Conservation (phyloP, 2,329 filamentous ascomycete genomes). For the Cladorrhinum sp. region DNA sequence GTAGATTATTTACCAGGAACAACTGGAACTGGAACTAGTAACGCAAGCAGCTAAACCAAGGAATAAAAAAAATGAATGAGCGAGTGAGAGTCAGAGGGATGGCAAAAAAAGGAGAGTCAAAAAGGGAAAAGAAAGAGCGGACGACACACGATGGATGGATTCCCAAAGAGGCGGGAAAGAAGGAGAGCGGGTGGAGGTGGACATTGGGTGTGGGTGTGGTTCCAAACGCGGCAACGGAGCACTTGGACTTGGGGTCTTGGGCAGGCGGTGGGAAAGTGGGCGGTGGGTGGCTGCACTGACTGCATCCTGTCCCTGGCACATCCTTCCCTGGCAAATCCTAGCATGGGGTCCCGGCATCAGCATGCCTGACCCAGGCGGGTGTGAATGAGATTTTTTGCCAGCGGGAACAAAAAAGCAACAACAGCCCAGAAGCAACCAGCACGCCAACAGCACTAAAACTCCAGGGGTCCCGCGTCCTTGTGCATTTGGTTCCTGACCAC, state of each 20-base stretch:
- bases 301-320: slow-evolving; percentile 2
- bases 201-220: not conserved
- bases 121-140: not conserved
- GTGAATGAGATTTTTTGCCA: not conserved
- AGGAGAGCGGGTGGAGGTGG: not conserved
- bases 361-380: not conserved
- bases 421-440: not conserved
- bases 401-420: not conserved
- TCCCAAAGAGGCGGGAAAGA: slow-evolving; percentile 4
- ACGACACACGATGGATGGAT: slow-evolving; percentile 2
- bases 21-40: slow-evolving; percentile 2
- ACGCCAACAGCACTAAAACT: not conserved
- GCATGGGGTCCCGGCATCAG: not conserved
- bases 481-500: not conserved
- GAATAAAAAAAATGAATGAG: slow-evolving; percentile 1
- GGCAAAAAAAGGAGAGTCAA: slow-evolving; percentile 1
- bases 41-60: slow-evolving; percentile 10
- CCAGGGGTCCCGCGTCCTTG: not conserved
- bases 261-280: no score
- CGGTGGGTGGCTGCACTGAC: not conserved
- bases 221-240: slow-evolving; percentile 8
- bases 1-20: slow-evolving; percentile 5
- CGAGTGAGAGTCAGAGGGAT: not conserved
- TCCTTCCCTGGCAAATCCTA: not conserved
- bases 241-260: not conserved